A percentile compares a stretch with the other conserved stretches of the same genome.
phyloP scores from a whole-genome alignment of 2,329 filamentous ascomycete genomes.

The Trichocomaceae sp. region DNA sequence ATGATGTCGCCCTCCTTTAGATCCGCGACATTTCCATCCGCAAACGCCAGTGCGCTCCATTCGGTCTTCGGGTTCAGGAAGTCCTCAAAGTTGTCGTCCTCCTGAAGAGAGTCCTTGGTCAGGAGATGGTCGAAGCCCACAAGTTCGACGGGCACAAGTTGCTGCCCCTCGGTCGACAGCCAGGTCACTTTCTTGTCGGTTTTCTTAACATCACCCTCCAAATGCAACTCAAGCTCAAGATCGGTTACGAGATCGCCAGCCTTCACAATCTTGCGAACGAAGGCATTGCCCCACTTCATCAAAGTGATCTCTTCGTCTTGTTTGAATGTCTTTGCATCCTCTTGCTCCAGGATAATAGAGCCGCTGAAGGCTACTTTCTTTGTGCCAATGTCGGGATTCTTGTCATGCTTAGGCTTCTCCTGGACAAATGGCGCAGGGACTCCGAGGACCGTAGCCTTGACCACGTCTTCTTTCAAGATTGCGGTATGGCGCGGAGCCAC shows the following conservation, averaged over 20 bases:
- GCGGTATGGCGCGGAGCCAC: slow-evolving; percentile 67
- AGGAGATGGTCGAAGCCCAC: slow-evolving; percentile 95
- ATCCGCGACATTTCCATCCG: slow-evolving; percentile 70
- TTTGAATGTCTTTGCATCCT: slow-evolving; percentile 73
- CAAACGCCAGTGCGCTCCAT: slow-evolving; percentile 65
- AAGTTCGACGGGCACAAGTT: slow-evolving; percentile 73
- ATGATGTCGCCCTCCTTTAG: slow-evolving; percentile 86
- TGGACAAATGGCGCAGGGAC: slow-evolving; percentile 60
- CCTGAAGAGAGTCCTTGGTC: slow-evolving; percentile 88
- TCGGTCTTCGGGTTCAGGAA: slow-evolving; percentile 72
- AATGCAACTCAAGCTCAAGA: slow-evolving; percentile 78
- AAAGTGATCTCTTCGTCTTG: slow-evolving; percentile 86
- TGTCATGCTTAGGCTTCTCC: slow-evolving; percentile 79
- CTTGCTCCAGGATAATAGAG: slow-evolving; percentile 75
- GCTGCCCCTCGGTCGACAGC: slow-evolving; percentile 69
- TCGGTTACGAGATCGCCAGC: slow-evolving; percentile 52
- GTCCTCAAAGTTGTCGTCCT: slow-evolving; percentile 78
- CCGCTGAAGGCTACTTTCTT: slow-evolving; percentile 79
- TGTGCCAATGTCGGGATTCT: slow-evolving; percentile 75
- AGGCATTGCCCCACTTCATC: slow-evolving; percentile 80
- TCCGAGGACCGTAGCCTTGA: slow-evolving; percentile 64
- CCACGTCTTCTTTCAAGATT: slow-evolving; percentile 62
- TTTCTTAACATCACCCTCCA: slow-evolving; percentile 87
- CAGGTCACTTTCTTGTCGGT: slow-evolving; percentile 97
- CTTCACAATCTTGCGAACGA: slow-evolving; percentile 46